A percentile compares a stretch with the other conserved stretches of the same genome.
Evolutionary conservation across 495 filamentous ascomycete species (phyloP).

Genomic region (Penicillium angulare): DNA sequence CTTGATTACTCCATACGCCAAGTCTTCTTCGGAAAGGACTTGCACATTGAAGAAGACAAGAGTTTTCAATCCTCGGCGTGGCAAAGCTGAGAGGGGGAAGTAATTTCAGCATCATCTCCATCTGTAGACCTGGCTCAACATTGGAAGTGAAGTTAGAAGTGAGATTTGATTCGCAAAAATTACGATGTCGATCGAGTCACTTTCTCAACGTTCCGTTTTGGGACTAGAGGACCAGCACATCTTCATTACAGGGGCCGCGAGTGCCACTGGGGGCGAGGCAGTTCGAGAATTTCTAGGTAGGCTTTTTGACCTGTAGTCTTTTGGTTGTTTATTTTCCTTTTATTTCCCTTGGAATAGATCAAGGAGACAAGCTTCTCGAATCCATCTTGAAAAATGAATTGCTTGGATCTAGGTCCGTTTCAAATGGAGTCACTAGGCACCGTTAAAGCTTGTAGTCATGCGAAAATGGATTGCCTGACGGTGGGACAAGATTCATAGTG

Average conservation of each 20-base stretch:
- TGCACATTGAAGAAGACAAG: neutral
- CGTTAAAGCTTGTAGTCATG: too few relatives aligned
- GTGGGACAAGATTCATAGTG: too few relatives aligned
- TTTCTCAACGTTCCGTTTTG: constrained; percentile 38
- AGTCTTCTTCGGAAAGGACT: neutral
- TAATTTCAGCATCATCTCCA: neutral
- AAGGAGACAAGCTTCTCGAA: too few relatives aligned
- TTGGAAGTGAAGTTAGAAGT: neutral
- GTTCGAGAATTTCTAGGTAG: constrained; percentile 54
- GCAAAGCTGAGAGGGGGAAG: too few relatives aligned
- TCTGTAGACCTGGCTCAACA: neutral
- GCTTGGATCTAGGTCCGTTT: too few relatives aligned
- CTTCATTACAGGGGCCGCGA: constrained; percentile 58
- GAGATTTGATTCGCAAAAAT: neutral
- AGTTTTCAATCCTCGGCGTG: too few relatives aligned
- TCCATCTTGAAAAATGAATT: too few relatives aligned
- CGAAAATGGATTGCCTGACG: too few relatives aligned
- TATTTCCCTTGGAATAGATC: too few relatives aligned
- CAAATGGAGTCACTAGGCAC: too few relatives aligned
- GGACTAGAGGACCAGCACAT: constrained; percentile 52
- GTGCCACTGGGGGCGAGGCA: constrained; percentile 49
- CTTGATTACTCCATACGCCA: neutral
- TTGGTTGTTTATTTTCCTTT: neutral
- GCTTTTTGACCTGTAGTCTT: constrained; percentile 2
- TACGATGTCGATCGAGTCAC: neutral